Conservation (phyloP, 331 rosid genomes). For the Cydonia oblonga region DNA sequence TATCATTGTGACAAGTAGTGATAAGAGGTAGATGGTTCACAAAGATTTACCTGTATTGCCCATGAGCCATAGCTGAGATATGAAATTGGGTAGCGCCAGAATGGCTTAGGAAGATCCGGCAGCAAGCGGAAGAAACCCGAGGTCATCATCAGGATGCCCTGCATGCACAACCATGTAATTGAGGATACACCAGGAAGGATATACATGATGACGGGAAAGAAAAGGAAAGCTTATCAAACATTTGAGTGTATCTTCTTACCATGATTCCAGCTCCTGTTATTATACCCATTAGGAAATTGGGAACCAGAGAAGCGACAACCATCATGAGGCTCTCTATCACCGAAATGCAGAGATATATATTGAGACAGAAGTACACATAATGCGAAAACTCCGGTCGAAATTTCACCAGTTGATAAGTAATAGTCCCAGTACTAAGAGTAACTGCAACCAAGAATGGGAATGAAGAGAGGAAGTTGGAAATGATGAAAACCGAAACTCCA, state of each 20-base stretch:
- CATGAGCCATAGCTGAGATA: conserved; percentile 78
- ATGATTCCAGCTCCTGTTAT: conserved; percentile 66
- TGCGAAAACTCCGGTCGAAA: conserved; percentile 59
- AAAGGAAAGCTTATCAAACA: background rate
- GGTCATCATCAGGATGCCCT: conserved; percentile 99
- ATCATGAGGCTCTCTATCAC: conserved; percentile 92
- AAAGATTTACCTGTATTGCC: conserved; percentile 65
- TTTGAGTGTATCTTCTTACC: conserved; percentile 30
- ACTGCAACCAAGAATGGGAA: conserved; percentile 77
- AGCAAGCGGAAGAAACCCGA: conserved; percentile 88
- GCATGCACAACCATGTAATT: conserved; percentile 12
- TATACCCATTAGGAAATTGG: conserved; percentile 67
- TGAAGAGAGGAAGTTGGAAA: conserved; percentile 76
- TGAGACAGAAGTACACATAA: conserved; percentile 52
- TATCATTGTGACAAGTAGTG: background rate
- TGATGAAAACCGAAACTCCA: conserved; percentile 67
- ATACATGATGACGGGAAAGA: background rate
- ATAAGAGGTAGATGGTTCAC: no score
- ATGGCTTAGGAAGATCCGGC: conserved; percentile 81
- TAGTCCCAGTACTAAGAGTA: conserved; percentile 49
- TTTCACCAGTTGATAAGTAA: conserved; percentile 72
- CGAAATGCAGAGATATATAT: conserved; percentile 51
- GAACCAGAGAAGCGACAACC: conserved; percentile 92
- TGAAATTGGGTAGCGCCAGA: conserved; percentile 96
- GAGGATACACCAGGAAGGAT: background rate